These are phyloP conservation scores for Globisporangium apiculatum DNA, from an alignment of 352 stramenopile genomes.

Conservation along the genomic window DNA sequence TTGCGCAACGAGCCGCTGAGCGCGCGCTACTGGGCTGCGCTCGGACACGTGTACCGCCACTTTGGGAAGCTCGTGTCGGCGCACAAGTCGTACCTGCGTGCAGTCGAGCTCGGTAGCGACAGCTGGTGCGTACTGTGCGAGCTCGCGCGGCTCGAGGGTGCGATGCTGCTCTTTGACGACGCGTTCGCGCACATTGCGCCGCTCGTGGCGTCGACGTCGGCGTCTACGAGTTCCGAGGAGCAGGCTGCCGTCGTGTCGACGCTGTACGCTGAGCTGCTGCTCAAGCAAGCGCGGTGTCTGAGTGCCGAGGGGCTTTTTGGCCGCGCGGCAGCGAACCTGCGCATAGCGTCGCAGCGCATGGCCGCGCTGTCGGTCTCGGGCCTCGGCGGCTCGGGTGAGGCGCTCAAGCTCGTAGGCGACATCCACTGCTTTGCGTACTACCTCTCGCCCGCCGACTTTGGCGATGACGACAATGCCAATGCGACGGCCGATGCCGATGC, in stretches of 20 bases:
- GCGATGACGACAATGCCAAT: not conserved
- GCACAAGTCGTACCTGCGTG: constrained; percentile 73
- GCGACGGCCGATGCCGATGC: not conserved
- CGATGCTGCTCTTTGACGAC: constrained; percentile 60
- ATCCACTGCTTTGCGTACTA: constrained; percentile 82
- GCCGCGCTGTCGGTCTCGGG: constrained; percentile 18
- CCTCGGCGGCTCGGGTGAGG: constrained; percentile 25
- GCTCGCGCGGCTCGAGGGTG: constrained; percentile 72
- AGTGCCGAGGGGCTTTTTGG: constrained; percentile 73
- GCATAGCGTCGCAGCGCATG: constrained; percentile 51
- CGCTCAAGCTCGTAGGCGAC: constrained; percentile 69
- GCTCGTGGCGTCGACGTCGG: constrained; percentile 17
- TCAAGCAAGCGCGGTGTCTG: constrained; percentile 70
- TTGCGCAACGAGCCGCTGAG: constrained; percentile 67
- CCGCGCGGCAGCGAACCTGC: constrained; percentile 49
- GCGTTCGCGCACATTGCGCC: constrained; percentile 52
- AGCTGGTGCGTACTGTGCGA: constrained; percentile 71
- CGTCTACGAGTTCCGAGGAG: constrained; percentile 1
- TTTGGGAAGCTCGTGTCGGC: constrained; percentile 76
- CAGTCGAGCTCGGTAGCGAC: constrained; percentile 60
- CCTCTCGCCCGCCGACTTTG: constrained; percentile 61
- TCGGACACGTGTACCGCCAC: constrained; percentile 75
- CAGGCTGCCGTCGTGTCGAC: constrained; percentile 35
- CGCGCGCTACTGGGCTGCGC: constrained; percentile 55
- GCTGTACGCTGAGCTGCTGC: constrained; percentile 63